Evolutionary conservation across 345 rosid species (phyloP), one percentile per base, ranked within the genome.

Genomic region (Anastatica hierochuntica): DNA sequence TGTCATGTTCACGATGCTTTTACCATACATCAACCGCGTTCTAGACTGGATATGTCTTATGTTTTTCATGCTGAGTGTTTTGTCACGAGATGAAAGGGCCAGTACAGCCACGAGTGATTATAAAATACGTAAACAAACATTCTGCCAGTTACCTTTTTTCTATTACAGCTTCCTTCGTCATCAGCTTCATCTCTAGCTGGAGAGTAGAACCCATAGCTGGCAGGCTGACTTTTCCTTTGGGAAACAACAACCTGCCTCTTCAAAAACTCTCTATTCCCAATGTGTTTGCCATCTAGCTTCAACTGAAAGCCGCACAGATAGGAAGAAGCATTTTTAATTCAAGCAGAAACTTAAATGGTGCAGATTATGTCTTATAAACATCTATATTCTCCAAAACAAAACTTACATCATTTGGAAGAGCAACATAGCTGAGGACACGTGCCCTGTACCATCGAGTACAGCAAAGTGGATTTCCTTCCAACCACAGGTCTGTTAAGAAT

Each of bases 381-480:
- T 51, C 6, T 7, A 51, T 10, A 24, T 31, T 19, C 15, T 26
- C 16, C n/a, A 56, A 39, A 54, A 23, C 16, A 45, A 49, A 39
- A 58, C 87, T 76, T 76, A 94, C 95, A 53, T 69, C 74, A 54
- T 81, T 79, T 36, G 90, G 81, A 63, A 56, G 67, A 66, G 66
- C 26, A 54, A 85, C 78, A 63, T 78, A 78, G 79, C 97, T 77
- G 75, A 81, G 90, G 39, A 88, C 94, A 59, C 83, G 90, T 21
- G 79, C 79, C 51, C 95, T 94, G 64, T 81, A 85, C 95, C 99
- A 94, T 29, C 94, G 73, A n/a, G 85, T 77, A 67, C 80, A 79
- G 44, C 95, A 85, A 56, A 94, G 54, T 19, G 99, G 97, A 72
- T 94, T 94, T 66, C 99, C 99, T 79, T 94, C 99, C 79, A 94